Base-by-base conservation (phyloP, 2,329 filamentous ascomycete genomes). In the Ramichloridium luteum region DNA sequence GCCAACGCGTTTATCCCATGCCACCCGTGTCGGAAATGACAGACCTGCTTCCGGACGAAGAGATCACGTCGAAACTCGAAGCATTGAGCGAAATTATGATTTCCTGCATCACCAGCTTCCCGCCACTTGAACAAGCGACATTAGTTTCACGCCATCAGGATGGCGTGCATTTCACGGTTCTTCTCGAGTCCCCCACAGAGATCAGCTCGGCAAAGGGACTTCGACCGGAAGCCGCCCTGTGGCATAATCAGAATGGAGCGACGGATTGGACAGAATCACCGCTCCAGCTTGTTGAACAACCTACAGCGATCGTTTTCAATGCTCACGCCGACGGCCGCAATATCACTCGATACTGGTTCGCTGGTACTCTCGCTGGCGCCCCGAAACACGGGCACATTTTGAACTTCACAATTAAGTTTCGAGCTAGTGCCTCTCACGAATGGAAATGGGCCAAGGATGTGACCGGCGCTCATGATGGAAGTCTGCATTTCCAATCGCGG, bases 101-200 rank as follows among this genome's bases (percentile, higher is more conserved):
- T 49, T 65, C 70, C 13, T 62, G 65, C 39, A 55, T 79, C 10
- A 68, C 65, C 4, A 73, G 66, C 37, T 77, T 74, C 47, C 86
- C 86, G 9, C 73, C 83, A 1, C 57, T 93, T 31, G 82, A 77
- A 2, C 80, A 86, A 51, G 68, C 80, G 14, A 85, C 82, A 2
- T 65, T 71, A 29, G 49, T 81, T 13, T 55, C 62, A 15, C 49
- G 57, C 23, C 45, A 54, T 12, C 53, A 57, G n/a, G 47, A 40
- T 2, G 44, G 67, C 47, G 61, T 79, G 23, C 51, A 54, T 1
- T 77, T 94, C 43, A 76, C 70, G 1, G 76, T 80, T 5, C 56
- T 86, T 9, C 33, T 54, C 13, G 49, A 52, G 33, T 28, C 29
- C 11, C 14, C 38, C 22, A 22, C 41, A 23, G 32, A 41, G 6